phyloP scores from a whole-genome alignment of 768 basidiomycete species.

The Auricularia auricula-judae region DNA sequence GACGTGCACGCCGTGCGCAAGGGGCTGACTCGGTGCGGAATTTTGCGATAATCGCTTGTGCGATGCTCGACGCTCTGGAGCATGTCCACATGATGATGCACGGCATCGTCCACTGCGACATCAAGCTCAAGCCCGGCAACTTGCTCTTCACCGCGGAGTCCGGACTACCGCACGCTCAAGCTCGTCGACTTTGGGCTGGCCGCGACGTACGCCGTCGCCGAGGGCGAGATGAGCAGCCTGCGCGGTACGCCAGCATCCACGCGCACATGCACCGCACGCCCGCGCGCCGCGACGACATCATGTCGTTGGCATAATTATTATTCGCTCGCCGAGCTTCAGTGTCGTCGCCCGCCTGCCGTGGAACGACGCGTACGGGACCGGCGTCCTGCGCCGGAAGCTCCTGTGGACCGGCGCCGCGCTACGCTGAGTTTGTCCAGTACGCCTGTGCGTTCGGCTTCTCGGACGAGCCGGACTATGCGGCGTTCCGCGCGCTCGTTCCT shows the following conservation, averaged over 20 bases:
- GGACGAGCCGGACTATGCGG: constrained; percentile 77
- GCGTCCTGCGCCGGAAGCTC: neutral
- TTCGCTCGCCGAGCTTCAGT: constrained; percentile 74
- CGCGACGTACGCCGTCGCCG: constrained; percentile 53
- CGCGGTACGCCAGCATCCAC: constrained; percentile 72
- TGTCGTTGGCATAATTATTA: constrained; percentile 51
- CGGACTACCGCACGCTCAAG: neutral
- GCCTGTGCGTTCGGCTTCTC: constrained; percentile 76
- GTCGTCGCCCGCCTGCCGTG: constrained; percentile 59
- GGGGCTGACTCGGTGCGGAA: neutral
- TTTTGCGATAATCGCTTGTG: neutral
- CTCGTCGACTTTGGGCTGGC: constrained; percentile 70
- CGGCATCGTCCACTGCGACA: neutral
- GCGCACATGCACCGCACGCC: constrained; percentile 60
- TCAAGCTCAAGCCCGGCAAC: neutral
- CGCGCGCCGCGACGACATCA: constrained; percentile 62
- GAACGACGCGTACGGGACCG: constrained; percentile 44
- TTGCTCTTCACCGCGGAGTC: neutral
- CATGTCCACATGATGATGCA: neutral
- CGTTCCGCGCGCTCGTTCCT: constrained; percentile 49
- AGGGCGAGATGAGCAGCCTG: constrained; percentile 62
- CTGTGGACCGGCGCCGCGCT: constrained; percentile 47
- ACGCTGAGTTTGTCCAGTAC: constrained; percentile 48
- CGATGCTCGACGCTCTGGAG: neutral
- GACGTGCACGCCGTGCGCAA: neutral